These are phyloP conservation scores for Cantharellus anzutake DNA, from an alignment of 768 basidiomycete species.

Conservation along the genomic window DNA sequence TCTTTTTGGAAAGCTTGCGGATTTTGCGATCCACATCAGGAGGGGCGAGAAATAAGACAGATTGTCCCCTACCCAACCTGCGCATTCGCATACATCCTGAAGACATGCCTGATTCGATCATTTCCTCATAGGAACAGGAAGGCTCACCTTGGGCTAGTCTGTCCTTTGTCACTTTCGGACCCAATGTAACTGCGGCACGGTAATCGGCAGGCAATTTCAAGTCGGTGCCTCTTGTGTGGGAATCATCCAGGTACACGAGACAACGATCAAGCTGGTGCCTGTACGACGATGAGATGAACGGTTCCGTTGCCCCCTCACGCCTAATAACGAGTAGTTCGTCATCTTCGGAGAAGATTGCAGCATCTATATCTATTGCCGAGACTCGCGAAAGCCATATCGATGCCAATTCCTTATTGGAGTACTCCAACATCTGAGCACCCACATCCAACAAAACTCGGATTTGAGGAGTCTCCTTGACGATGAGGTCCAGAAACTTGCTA, in stretches of 20 bases:
- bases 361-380: background rate
- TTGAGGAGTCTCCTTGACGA: background rate
- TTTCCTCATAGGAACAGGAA: background rate
- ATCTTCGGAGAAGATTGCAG: background rate
- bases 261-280: background rate
- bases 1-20: background rate
- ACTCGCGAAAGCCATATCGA: background rate
- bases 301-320: background rate
- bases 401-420: background rate
- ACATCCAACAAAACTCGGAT: background rate
- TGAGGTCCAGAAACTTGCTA: background rate
- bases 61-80: slow-evolving; percentile 28
- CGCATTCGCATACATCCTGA: slow-evolving; percentile 38
- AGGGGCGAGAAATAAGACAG: slow-evolving; percentile 30
- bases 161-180: slow-evolving; percentile 24
- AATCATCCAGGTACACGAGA: slow-evolving; percentile 1
- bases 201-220: background rate
- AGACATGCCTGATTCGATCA: background rate
- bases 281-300: background rate
- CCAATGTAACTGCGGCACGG: background rate
- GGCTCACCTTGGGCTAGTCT: slow-evolving; percentile 28
- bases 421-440: background rate
- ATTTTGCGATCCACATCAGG: slow-evolving; percentile 23
- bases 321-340: background rate
- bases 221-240: slow-evolving; percentile 1